Evolutionary conservation across 2,329 filamentous ascomycete genomes (phyloP).

Genomic region (Harringtonia aguacate): DNA sequence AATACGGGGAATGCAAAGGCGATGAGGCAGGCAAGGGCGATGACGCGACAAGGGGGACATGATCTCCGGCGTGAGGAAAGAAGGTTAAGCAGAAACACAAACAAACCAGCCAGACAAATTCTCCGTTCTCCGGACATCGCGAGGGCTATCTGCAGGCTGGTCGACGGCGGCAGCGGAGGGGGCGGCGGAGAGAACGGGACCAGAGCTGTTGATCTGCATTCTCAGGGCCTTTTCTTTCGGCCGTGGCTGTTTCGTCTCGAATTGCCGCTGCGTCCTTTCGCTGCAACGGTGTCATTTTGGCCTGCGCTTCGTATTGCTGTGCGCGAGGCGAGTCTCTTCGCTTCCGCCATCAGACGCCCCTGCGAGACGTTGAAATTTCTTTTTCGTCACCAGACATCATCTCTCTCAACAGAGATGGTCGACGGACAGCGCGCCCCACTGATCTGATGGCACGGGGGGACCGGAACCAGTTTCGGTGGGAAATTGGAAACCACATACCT

Average conservation of each 20-base stretch:
- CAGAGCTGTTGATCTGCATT: too few relatives aligned
- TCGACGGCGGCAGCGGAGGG: too few relatives aligned
- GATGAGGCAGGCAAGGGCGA: not conserved
- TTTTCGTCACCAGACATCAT: not conserved
- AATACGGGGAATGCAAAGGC: too few relatives aligned
- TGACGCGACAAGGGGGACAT: not conserved
- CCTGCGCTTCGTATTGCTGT: too few relatives aligned
- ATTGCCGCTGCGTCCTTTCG: not conserved
- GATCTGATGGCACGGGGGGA: not conserved
- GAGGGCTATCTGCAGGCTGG: too few relatives aligned
- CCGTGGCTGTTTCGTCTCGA: conserved; percentile 3
- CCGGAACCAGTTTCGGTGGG: conserved; percentile 1
- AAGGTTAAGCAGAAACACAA: not conserved
- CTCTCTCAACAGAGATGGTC: not conserved
- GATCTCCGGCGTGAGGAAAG: not conserved
- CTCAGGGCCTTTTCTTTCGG: too few relatives aligned
- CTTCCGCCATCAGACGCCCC: too few relatives aligned
- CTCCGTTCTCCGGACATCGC: not conserved
- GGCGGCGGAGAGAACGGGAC: too few relatives aligned
- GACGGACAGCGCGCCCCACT: not conserved
- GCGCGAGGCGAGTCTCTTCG: too few relatives aligned
- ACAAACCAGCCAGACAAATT: not conserved
- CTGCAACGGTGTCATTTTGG: too few relatives aligned
- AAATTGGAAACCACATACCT: conserved; percentile 1
- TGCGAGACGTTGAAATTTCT: too few relatives aligned